These are phyloP conservation scores for Rhodotorula paludigena DNA, from an alignment of 768 basidiomycete genomes.

Conservation along the genomic window DNA sequence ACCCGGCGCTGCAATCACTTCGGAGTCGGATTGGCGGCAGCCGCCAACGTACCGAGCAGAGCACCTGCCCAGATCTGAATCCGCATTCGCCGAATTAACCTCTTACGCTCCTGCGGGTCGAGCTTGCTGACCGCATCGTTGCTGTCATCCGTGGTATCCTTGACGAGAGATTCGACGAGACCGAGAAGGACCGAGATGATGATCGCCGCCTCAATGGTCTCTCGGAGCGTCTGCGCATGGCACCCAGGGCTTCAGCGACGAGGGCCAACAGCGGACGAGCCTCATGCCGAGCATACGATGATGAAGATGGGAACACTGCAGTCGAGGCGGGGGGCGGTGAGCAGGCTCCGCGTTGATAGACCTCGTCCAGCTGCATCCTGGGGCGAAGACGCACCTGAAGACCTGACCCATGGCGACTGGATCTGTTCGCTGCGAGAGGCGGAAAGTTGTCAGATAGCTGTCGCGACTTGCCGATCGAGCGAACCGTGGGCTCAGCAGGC, in stretches of 20 bases:
- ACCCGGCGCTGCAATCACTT: too few species aligned
- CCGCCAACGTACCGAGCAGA: not conserved
- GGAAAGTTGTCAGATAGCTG: too few species aligned
- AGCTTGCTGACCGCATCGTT: constrained; percentile 17
- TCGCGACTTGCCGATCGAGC: too few species aligned
- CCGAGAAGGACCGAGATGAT: constrained; percentile 87
- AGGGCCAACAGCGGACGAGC: not conserved
- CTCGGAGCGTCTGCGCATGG: constrained; percentile 45
- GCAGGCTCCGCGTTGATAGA: not conserved
- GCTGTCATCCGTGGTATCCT: constrained; percentile 13
- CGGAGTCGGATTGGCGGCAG: not conserved
- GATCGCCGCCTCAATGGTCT: constrained; percentile 86
- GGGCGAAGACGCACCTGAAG: constrained; percentile 20
- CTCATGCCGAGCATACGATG: not conserved
- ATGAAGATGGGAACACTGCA: constrained; percentile 33
- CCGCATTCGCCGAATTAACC: constrained; percentile 63
- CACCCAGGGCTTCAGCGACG: not conserved
- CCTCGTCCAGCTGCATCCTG: too few species aligned
- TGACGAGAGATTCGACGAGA: constrained; percentile 78
- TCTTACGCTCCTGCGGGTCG: constrained; percentile 19
- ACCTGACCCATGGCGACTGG: constrained; percentile 29
- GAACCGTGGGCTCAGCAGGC: too few species aligned
- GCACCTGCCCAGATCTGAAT: constrained; percentile 39
- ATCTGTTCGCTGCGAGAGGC: too few species aligned
- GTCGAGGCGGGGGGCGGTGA: not conserved